Base-by-base conservation (phyloP, 331 rosid species). In the Spiraea crenata region DNA sequence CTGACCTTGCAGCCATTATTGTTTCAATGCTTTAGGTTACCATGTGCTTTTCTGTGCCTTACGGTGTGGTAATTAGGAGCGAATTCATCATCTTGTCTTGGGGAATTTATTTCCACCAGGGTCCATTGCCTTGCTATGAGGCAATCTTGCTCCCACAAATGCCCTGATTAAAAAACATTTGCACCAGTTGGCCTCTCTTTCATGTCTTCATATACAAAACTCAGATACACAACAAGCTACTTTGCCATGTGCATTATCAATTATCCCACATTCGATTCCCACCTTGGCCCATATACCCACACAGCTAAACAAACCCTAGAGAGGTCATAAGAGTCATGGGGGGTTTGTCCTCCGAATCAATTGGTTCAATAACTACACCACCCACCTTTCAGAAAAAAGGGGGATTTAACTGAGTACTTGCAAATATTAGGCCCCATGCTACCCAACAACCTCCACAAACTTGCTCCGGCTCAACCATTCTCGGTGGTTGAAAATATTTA, bases 91-190 rank as follows among this genome's bases (percentile, higher is more conserved):
- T 59, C 45, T 34, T 70, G 65, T 71, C 75, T 71, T 57, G 57
- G 11, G 31, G 46, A 31, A 47, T 77, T 76, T 31, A 57, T 13
- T 35, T 67, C 14, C 46, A 47, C 63, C 38, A 19, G 17, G 42
- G 34, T 25, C 31, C 56, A 14, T 55, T 19, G 34, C 65, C 56
- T 70, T 82, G 82, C 72, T 63, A 50, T 35, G 40, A 70, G 71
- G 71, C 80, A 78, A 74, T 75, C 76, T 71, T 83, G 74, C 55
- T 52, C 77, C 63, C 69, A 63, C 63, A 56, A n/a, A 71, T 52
- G 16, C 14, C 40, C 40, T 54, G 6, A 54, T 12, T 69, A 37
- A 39, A 40, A 69, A 52, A 50, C 52, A 12, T 51, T 12, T 19
- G 39, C 40, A 19, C 74, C 31, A 25, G 74, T 69, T 9, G 55